Percentiles rank a stretch among this genome's conserved stretches.
Conservation (phyloP, 192 early-diverging fungal genomes). For the Entomortierella chlamydospora region DNA sequence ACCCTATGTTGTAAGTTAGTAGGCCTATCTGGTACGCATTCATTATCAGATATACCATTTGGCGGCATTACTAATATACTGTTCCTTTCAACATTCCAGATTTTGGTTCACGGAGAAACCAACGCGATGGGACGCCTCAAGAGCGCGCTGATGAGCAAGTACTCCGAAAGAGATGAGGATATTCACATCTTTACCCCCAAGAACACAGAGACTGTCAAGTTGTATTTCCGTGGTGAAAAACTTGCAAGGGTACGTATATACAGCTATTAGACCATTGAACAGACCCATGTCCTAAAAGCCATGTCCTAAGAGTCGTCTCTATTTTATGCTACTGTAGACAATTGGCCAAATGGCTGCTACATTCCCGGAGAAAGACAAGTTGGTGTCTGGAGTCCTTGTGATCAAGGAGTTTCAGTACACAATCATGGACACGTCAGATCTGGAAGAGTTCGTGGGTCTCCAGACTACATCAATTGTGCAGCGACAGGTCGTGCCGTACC, state of each 20-base stretch:
- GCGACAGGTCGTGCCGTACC: constrained; percentile 78
- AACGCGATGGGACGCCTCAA: constrained; percentile 94
- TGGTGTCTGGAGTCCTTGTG: constrained; percentile 85
- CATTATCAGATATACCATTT: no score
- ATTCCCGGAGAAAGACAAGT: constrained; percentile 75
- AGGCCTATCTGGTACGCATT: not conserved
- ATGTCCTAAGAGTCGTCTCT: not conserved
- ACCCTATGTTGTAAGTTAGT: constrained; percentile 78
- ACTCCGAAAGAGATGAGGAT: constrained; percentile 79
- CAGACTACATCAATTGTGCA: constrained; percentile 82
- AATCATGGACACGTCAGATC: constrained; percentile 83
- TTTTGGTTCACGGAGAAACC: constrained; percentile 95
- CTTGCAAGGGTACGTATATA: constrained; percentile 76
- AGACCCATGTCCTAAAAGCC: not conserved
- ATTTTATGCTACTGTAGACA: constrained; percentile 61
- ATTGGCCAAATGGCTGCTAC: constrained; percentile 87
- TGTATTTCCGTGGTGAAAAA: constrained; percentile 96
- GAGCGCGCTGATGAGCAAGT: constrained; percentile 87
- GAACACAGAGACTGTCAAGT: constrained; percentile 89
- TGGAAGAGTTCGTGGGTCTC: constrained; percentile 87
- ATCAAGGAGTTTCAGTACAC: constrained; percentile 91
- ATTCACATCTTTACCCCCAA: constrained; percentile 89
- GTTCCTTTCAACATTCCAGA: constrained; percentile 33
- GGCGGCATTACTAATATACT: not conserved
- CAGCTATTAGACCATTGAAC: no score